Evolutionary conservation across 805 yeast species (phyloP).

Genomic region (Naumovozyma dairenensis): DNA sequence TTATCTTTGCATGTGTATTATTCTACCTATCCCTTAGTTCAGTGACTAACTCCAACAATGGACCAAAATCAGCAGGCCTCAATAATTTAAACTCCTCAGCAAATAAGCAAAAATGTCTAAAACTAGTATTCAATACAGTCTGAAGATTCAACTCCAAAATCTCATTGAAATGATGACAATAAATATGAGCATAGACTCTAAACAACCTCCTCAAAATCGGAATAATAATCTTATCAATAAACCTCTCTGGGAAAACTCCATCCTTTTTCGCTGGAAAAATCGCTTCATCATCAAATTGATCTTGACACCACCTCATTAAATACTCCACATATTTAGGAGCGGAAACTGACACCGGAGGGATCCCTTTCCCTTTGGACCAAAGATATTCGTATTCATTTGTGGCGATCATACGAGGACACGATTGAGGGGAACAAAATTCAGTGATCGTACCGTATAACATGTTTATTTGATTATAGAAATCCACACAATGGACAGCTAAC

Average conservation of each 20-base stretch:
- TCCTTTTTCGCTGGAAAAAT: constrained; percentile 85
- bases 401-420: constrained; percentile 97
- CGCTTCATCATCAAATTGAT: constrained; percentile 80
- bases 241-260: constrained; percentile 83
- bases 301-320: constrained; percentile 91
- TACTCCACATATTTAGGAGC: constrained; percentile 95
- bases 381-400: constrained; percentile 93
- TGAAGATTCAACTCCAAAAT: constrained; percentile 86
- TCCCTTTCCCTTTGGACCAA: constrained; percentile 77
- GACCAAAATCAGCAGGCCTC: constrained; percentile 79
- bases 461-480: constrained; percentile 89
- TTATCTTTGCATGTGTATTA: neutral
- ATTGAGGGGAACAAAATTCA: constrained; percentile 88
- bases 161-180: constrained; percentile 96
- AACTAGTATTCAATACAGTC: constrained; percentile 84
- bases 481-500: constrained; percentile 97
- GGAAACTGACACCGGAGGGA: constrained; percentile 73
- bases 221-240: constrained; percentile 57
- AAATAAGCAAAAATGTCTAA: constrained; percentile 87
- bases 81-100: constrained; percentile 75
- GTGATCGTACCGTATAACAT: constrained; percentile 95
- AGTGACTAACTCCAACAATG: constrained; percentile 70
- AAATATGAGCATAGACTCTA: constrained; percentile 92
- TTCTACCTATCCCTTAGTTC: constrained; percentile 30
- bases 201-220: constrained; percentile 86